These are phyloP conservation scores for Ceratobasidium sp. DNA, from an alignment of 1,284 basidiomycete genomes.

Conservation along the genomic window DNA sequence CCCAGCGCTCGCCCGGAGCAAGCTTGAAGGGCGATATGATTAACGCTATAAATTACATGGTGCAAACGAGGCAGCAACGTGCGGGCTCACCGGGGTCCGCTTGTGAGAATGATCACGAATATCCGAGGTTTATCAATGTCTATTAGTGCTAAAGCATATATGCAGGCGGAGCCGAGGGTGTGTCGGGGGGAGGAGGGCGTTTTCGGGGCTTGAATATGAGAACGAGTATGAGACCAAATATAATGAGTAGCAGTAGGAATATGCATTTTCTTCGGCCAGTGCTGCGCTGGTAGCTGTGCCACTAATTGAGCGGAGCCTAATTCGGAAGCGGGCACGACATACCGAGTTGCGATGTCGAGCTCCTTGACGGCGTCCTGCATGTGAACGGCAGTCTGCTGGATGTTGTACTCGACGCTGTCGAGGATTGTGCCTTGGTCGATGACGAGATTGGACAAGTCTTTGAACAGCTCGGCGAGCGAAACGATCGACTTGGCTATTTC, in stretches of 20 bases:
- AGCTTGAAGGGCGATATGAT: conserved; percentile 12
- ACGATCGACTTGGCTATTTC: conserved; percentile 95
- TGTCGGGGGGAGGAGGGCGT: conserved; percentile 6
- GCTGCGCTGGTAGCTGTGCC: conserved; percentile 86
- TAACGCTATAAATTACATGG: conserved; percentile 21
- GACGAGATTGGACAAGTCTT: conserved; percentile 91
- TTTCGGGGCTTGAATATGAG: conserved; percentile 85
- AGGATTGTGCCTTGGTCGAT: conserved; percentile 98
- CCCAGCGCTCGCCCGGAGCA: neutral
- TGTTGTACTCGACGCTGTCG: conserved; percentile 97
- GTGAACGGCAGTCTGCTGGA: conserved; percentile 88
- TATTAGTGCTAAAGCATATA: conserved; percentile 38
- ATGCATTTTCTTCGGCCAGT: conserved; percentile 94
- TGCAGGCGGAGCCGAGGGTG: conserved; percentile 8
- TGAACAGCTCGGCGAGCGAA: conserved; percentile 94
- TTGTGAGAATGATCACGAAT: conserved; percentile 7
- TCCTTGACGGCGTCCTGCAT: conserved; percentile 89
- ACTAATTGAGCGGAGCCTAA: conserved; percentile 22
- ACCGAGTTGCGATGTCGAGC: conserved; percentile 84
- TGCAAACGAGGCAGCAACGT: neutral
- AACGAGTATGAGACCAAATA: conserved; percentile 83
- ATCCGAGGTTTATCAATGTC: conserved; percentile 20
- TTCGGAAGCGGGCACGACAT: conserved; percentile 3
- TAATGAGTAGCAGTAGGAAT: conserved; percentile 89
- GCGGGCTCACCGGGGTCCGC: conserved; percentile 41